Base-by-base conservation (phyloP, 2,329 filamentous ascomycete genomes). In the Septoria linicola region DNA sequence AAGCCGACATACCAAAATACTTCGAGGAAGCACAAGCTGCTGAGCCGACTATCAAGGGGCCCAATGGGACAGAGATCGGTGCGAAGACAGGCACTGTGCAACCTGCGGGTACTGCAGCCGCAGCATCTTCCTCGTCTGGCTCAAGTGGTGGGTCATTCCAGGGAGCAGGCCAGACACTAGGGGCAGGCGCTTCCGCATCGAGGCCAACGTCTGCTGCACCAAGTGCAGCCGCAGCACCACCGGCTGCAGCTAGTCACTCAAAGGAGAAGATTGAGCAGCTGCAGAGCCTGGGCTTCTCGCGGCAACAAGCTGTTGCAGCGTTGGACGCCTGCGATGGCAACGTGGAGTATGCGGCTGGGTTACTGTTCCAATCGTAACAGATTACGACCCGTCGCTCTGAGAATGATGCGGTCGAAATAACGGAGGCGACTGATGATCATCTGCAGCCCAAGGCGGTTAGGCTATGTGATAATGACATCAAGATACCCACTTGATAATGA, bases 1-100 rank as follows among this genome's bases (percentile, higher is more conserved):
- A 97, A 72, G 87, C 87, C 2, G 92, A 99, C 59, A 95, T 97
- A 45, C 93, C 93, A n/a, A 95, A 87, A 69, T 81, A 85, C 40
- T 72, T 79, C 30, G 87, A 91, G 60, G 85, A 88, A 54, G 81
- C 82, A 2, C 77, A 85, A 53, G 80, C 85, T 45, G 80, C 88
- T 50, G 92, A 97, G 71, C 90, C 91, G 3, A 89, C 86, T 11
- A 81, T 97, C 41, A 80, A 84, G 37, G 93, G 93, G 0, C 88
- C 91, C 0, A 88, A 87, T 32, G 92, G 91, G n/a, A 95, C 89
- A 8, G 84, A 88, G 41, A 89, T 97, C 56, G 92, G 92, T 36
- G 85, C 87, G 41, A 81, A 84, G 49, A 87, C 90, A 2, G 93
- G 93, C 13, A 89, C 87, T 20, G 82, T 93, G 17, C 80, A 79